Evolutionary conservation across 1,284 basidiomycete species (phyloP).

Genomic region (Vanrija sp.): DNA sequence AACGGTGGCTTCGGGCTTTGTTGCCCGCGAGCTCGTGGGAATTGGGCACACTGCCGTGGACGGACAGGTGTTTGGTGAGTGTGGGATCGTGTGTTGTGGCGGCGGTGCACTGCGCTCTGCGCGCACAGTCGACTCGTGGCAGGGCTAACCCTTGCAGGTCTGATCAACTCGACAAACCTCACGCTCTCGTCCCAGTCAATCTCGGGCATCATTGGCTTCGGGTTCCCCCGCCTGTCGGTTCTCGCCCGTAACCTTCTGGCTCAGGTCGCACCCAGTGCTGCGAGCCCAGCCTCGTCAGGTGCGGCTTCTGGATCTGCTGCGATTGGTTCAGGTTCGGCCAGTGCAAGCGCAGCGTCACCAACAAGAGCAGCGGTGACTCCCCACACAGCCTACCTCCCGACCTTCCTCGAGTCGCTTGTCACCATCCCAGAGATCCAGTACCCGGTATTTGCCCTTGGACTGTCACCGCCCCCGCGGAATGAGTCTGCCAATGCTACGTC

Average conservation of each 20-base stretch:
- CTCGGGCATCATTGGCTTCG: constrained; percentile 48
- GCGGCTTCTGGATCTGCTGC: too few relatives aligned
- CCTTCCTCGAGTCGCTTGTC: constrained; percentile 37
- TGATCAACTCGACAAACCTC: constrained; percentile 46
- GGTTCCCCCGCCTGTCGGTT: constrained; percentile 44
- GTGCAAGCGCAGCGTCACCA: constrained; percentile 3
- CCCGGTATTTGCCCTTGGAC: constrained; percentile 37
- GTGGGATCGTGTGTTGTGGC: constrained; percentile 7
- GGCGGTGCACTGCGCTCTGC: neutral
- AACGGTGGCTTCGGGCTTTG: constrained; percentile 30
- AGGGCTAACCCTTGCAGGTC: constrained; percentile 12
- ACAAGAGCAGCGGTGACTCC: neutral
- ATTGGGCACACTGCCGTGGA: constrained; percentile 19
- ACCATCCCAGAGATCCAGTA: constrained; percentile 25
- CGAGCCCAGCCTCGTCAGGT: neutral
- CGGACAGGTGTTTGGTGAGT: constrained; percentile 25
- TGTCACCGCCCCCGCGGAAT: constrained; percentile 19
- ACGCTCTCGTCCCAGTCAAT: constrained; percentile 42
- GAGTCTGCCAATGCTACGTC: neutral
- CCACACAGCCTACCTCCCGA: constrained; percentile 27
- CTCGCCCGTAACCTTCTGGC: constrained; percentile 16
- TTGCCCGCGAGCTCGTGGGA: constrained; percentile 31
- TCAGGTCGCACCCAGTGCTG: neutral
- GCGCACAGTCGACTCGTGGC: neutral
- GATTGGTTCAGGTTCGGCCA: too few relatives aligned